Evolutionary conservation across 345 rosid species (phyloP).

Genomic region (Dovyalis caffra): DNA sequence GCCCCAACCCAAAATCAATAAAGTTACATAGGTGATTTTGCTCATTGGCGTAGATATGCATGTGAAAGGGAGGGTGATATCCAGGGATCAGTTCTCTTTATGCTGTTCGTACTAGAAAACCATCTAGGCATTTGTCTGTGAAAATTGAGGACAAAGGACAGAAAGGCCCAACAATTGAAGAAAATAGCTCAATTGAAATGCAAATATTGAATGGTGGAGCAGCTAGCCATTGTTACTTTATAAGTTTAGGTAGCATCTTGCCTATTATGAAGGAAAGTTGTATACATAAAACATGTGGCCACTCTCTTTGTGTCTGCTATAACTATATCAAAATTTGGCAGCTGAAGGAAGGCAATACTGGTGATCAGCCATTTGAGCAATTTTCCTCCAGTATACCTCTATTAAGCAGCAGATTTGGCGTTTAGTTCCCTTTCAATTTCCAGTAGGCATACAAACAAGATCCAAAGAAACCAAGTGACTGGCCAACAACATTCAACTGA

Average conservation of each 20-base stretch:
- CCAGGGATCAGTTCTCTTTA: background rate
- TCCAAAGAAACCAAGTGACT: conserved; percentile 53
- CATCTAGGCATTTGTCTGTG: background rate
- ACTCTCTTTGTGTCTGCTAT: background rate
- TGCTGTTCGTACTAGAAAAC: background rate
- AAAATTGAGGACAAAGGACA: background rate
- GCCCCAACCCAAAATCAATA: background rate
- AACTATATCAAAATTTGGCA: conserved; percentile 18
- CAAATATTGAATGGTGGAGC: background rate
- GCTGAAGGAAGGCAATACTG: background rate
- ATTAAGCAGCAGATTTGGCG: background rate
- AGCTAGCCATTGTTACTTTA: background rate
- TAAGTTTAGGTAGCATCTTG: background rate
- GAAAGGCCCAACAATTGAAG: background rate
- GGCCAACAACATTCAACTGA: conserved; percentile 56
- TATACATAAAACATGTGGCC: background rate
- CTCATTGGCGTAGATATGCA: background rate
- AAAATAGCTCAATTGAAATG: background rate
- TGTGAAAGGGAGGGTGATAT: background rate
- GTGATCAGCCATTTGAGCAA: background rate
- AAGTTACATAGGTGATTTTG: background rate
- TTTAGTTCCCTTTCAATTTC: conserved; percentile 42
- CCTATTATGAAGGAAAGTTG: background rate
- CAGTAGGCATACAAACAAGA: conserved; percentile 57
- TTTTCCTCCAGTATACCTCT: conserved; percentile 15